Conservation (phyloP, 2,329 filamentous ascomycete species). For the Beauveria caledonica region DNA sequence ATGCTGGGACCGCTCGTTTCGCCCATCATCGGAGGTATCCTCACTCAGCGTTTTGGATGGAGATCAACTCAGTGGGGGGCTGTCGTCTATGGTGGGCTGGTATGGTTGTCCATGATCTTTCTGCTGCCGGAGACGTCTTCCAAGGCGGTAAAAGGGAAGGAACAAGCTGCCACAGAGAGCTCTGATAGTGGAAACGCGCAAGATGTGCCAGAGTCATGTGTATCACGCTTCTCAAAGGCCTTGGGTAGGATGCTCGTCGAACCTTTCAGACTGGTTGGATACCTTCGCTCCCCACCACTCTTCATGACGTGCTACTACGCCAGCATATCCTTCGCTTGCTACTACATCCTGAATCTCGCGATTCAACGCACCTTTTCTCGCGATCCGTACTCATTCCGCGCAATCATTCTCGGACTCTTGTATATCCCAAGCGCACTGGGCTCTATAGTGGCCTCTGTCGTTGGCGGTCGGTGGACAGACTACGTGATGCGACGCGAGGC, state of each 20-base stretch:
- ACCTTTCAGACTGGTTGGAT: background rate
- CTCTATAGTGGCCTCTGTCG: background rate
- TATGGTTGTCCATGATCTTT: slow-evolving; percentile 49
- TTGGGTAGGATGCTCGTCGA: background rate
- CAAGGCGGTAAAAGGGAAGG: background rate
- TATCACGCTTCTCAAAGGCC: background rate
- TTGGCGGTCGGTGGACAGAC: background rate
- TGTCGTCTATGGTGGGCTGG: slow-evolving; percentile 56
- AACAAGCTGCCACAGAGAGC: background rate
- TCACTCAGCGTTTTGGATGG: slow-evolving; percentile 66
- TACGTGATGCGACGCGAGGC: background rate
- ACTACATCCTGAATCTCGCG: background rate
- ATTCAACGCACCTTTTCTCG: background rate
- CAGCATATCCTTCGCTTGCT: background rate
- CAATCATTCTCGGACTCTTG: background rate
- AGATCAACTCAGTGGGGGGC: slow-evolving; percentile 72
- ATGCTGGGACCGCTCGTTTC: slow-evolving; percentile 65
- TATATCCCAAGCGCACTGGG: background rate
- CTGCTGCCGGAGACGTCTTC: slow-evolving; percentile 19
- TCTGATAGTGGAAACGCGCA: background rate
- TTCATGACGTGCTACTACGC: background rate
- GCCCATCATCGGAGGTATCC: slow-evolving; percentile 66
- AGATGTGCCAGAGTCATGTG: background rate
- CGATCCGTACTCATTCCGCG: background rate
- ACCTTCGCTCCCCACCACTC: background rate